Conservation (phyloP, 169 alveolate species). For the Plasmodium cynomolgi region DNA sequence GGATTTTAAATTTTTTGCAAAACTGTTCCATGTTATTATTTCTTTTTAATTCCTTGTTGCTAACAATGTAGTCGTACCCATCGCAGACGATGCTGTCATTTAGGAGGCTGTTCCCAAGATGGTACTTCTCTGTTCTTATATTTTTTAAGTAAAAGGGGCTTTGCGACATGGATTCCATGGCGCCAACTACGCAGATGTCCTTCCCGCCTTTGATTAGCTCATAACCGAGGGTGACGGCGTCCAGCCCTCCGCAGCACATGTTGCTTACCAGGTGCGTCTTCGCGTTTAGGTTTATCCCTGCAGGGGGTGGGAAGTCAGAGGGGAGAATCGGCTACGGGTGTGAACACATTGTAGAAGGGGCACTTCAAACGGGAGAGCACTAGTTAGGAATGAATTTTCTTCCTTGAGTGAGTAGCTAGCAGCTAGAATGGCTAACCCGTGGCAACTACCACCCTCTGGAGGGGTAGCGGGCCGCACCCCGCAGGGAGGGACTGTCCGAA, state of each 20-base stretch:
- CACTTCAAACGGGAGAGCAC: background rate
- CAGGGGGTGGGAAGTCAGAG: background rate
- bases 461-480: slow-evolving; percentile 81
- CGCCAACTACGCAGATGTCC: slow-evolving; percentile 78
- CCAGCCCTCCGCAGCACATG: slow-evolving; percentile 81
- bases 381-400: background rate
- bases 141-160: slow-evolving; percentile 78
- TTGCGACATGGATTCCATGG: slow-evolving; percentile 80
- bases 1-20: slow-evolving; percentile 68
- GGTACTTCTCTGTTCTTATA: slow-evolving; percentile 76
- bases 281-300: slow-evolving; percentile 75
- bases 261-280: slow-evolving; percentile 73
- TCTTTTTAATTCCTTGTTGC: slow-evolving; percentile 50
- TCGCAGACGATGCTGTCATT: slow-evolving; percentile 77
- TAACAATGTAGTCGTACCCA: slow-evolving; percentile 59
- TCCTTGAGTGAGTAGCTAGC: background rate
- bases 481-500: slow-evolving; percentile 78
- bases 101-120: slow-evolving; percentile 76
- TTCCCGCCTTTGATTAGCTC: slow-evolving; percentile 76
- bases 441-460: slow-evolving; percentile 67
- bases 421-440: slow-evolving; percentile 21
- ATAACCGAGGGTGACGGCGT: slow-evolving; percentile 74
- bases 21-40: slow-evolving; percentile 70
- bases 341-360: background rate
- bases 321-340: background rate